Evolutionary conservation across 2,329 filamentous ascomycete genomes (phyloP), one percentile per base, ranked within the genome.

Genomic region (Diaporthe capsici): DNA sequence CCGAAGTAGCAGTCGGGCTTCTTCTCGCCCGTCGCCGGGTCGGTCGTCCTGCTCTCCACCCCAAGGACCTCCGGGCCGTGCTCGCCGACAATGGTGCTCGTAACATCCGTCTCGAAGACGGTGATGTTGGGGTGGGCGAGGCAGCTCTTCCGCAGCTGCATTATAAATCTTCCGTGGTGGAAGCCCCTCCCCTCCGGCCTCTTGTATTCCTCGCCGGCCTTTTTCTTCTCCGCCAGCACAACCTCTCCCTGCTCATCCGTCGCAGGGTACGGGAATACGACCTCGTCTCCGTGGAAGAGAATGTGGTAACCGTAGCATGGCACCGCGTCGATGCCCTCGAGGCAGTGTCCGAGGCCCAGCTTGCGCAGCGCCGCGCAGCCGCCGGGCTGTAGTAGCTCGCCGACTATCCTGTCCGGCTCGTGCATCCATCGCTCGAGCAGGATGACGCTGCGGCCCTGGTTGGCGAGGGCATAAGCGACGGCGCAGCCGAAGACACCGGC

Each of bases 351-450:
- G 78, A 99, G 86, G 3, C 97, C 97, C 68, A 99, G 87, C 82
- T 94, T 92, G 81, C 92, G 90, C 80, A 99, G 88, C 10, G 97
- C 94, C 71, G 91, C 88, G 47, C 98, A 92, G 68, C 97, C 97
- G 70, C 97, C 97, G 0, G 97, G 97, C 85, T 99, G 97, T 80
- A 99, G 87, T 78, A 99, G 87, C 86, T 99, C 97, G 80, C 97
- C 97, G 65, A 99, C 95, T 79, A 99, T 99, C 78, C 97, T 92
- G 86, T 98, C 94, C 28, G 97, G 97, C 87, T 98, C 94, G 85
- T 95, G 95, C 85, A 98, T 88, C 85, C 92, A 97, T 81, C 91
- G 91, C 87, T 99, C 97, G 70, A 99, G 91, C 71, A 99, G 87
- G 37, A 98, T 90, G 37, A 99, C 96, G 83, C 94, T 97, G 78